phyloP scores from a whole-genome alignment of 140 eudicot species.

The Oenanthe javanica region DNA sequence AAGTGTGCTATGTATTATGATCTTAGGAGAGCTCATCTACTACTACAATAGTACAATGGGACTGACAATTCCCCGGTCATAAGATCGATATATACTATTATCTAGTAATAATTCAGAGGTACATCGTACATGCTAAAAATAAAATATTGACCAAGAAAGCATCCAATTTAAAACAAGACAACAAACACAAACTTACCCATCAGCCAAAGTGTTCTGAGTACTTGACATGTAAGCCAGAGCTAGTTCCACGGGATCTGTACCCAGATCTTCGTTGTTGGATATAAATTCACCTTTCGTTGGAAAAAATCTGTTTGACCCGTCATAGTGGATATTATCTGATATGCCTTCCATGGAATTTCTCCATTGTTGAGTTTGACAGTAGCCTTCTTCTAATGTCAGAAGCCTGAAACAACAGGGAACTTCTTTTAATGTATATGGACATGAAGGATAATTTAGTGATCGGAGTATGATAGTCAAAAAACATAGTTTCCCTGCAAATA shows the following conservation, averaged over 20 bases:
- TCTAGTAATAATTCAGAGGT: background rate
- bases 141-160: background rate
- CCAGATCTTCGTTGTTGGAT: slow-evolving; percentile 19
- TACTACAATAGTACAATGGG: background rate
- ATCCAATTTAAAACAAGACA: slow-evolving; percentile 1
- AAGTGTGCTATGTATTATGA: background rate
- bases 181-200: slow-evolving; percentile 50
- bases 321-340: slow-evolving; percentile 15
- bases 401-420: slow-evolving; percentile 33
- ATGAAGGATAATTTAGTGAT: background rate
- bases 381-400: slow-evolving; percentile 82
- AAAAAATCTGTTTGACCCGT: slow-evolving; percentile 28
- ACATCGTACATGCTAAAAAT: background rate
- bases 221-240: slow-evolving; percentile 67
- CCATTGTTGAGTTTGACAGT: slow-evolving; percentile 32
- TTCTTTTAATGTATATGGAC: background rate
- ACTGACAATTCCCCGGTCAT: background rate
- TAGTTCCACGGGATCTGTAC: slow-evolving; percentile 33
- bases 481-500: background rate
- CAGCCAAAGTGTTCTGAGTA: slow-evolving; percentile 54
- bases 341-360: slow-evolving; percentile 26
- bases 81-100: background rate
- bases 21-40: background rate
- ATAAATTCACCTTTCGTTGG: slow-evolving; percentile 15
- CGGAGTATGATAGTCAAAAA: background rate